Evolutionary conservation across 2,329 filamentous ascomycete genomes (phyloP).

Genomic region (Sporothrix globosa): DNA sequence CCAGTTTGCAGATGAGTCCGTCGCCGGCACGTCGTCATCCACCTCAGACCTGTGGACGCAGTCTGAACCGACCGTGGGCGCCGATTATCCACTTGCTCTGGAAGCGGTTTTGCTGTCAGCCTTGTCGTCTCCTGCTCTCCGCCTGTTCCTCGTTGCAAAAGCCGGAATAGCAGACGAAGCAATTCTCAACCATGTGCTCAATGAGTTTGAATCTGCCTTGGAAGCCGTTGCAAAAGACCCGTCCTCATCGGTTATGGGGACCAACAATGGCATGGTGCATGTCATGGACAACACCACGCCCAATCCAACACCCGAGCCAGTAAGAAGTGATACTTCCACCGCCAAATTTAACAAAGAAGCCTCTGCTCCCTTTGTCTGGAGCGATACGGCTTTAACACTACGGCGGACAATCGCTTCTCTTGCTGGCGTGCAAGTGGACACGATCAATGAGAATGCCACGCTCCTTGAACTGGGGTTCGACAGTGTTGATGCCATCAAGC

Average conservation of each 20-base stretch:
- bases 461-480: conserved; percentile 85
- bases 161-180: conserved; percentile 43
- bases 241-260: background rate
- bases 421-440: conserved; percentile 54
- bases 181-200: conserved; percentile 46
- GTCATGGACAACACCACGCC: background rate
- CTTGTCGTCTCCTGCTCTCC: conserved; percentile 45
- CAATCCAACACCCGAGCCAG: fast-evolving
- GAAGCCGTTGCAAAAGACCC: conserved; percentile 37
- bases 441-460: conserved; percentile 62
- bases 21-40: conserved; percentile 32
- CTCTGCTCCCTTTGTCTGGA: conserved; percentile 61
- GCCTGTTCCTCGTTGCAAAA: conserved; percentile 64
- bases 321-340: too few species aligned
- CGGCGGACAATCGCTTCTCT: conserved; percentile 66
- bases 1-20: conserved; percentile 54
- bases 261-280: conserved; percentile 7
- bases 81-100: conserved; percentile 77
- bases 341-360: background rate
- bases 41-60: conserved; percentile 56
- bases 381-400: conserved; percentile 54
- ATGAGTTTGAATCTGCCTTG: conserved; percentile 45
- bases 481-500: conserved; percentile 87
- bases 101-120: conserved; percentile 63
- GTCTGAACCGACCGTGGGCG: conserved; percentile 51